Evolutionary conservation across 129 eudicot genomes (phyloP), one percentile per base, ranked within the genome.

Genomic region (Centaurea solstitialis): DNA sequence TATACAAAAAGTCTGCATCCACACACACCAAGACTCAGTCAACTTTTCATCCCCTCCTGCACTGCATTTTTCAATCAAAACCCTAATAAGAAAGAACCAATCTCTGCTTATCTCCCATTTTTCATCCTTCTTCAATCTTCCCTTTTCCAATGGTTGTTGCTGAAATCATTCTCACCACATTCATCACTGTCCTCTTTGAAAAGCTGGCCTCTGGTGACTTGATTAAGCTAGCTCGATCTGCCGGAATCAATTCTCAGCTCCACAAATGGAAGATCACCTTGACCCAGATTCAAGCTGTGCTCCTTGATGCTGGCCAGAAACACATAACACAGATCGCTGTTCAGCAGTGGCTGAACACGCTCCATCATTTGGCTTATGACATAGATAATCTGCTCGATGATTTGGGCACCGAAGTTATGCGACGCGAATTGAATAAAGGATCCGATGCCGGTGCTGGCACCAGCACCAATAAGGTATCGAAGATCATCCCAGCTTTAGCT

Each of bases 231-330:
- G 85, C 85, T 68, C 61, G 82, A 5, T 82, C 80, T 18, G 81
- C 72, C 45, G 77, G 79, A 38, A 81, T 84, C 30, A 39, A 80
- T 12, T 17, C 79, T 17, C 59, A 71, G 18, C 74, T 70, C 28
- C 40, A 73, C 64, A 82, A 38, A 73, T 75, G 81, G 77, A 69
- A 65, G 7, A 21, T 21, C 3, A 85, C 21, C 4, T 75, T 89
- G 68, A 1, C 80, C 17, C 81, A 20, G 22, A 72, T 89, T 53
- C 87, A 30, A 23, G 81, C 76, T 9, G 93, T 87, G 74, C 88
- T 89, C 21, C 87, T 59, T 23, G 93, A 89, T 85, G 91, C 89
- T 4, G 85, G 86, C 22, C 78, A 89, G 24, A 89, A 84, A 67
- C 93, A 84, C 30, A 40, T 84, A 37, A 84, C 62, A 1, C 57